Evolutionary conservation across 192 early-diverging fungal species (phyloP).

Genomic region (Linnemannia schmuckeri): DNA sequence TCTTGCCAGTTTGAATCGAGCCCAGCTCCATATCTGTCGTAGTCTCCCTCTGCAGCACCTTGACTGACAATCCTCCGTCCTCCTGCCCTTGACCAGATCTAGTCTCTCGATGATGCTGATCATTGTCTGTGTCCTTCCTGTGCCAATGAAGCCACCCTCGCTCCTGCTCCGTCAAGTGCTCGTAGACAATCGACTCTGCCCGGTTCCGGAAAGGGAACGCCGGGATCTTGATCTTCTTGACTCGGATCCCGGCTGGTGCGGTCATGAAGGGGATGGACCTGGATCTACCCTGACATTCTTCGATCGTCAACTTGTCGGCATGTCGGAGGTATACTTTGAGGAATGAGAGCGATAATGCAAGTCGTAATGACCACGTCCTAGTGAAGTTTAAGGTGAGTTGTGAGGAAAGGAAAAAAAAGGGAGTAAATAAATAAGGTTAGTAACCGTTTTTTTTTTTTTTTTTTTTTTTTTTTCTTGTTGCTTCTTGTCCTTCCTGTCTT

Average conservation of each 20-base stretch:
- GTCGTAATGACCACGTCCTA: conserved; percentile 21
- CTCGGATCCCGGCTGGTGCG: conserved; percentile 24
- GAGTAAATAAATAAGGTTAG: neutral
- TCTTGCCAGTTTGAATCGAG: neutral
- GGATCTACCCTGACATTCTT: conserved; percentile 35
- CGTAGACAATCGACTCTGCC: conserved; percentile 35
- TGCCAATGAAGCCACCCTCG: neutral
- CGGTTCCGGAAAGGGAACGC: conserved; percentile 23
- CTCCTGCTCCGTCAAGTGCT: conserved; percentile 30
- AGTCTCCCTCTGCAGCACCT: conserved; percentile 1
- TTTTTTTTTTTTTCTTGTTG: too few species aligned
- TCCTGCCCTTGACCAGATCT: neutral
- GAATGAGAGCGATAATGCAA: conserved; percentile 32
- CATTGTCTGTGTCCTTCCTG: neutral
- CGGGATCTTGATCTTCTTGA: conserved; percentile 38
- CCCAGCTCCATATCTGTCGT: neutral
- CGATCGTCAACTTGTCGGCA: conserved; percentile 29
- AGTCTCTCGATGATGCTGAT: neutral
- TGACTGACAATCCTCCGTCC: neutral
- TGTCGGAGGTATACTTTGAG: conserved; percentile 22
- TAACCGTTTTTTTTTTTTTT: neutral
- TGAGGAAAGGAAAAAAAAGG: neutral
- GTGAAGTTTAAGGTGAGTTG: neutral
- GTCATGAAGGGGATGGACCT: conserved; percentile 48
- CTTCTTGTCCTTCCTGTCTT: neutral